Evolutionary conservation across 768 basidiomycete genomes (phyloP).

Genomic region (Pisolithus orientalis): DNA sequence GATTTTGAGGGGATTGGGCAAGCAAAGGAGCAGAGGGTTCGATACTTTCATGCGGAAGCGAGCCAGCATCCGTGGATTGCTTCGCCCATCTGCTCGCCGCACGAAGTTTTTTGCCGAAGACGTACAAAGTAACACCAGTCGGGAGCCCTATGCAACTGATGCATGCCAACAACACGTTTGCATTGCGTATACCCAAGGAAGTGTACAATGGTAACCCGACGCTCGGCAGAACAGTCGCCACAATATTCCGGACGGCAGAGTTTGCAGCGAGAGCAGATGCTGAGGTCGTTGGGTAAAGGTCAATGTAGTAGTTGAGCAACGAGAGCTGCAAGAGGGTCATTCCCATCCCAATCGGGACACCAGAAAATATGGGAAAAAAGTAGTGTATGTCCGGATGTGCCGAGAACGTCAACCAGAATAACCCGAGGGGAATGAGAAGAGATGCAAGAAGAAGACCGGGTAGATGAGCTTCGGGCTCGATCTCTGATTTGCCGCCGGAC

Average conservation of each 20-base stretch:
- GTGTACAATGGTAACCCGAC: constrained; percentile 13
- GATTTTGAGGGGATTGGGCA: constrained; percentile 1
- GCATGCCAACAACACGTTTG: no score
- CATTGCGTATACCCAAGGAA: no score
- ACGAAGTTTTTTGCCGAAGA: no score
- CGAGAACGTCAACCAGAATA: constrained; percentile 23
- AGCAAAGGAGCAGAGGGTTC: constrained; percentile 6
- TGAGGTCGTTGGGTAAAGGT: constrained; percentile 19
- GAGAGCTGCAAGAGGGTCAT: constrained; percentile 9
- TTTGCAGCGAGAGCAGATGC: constrained; percentile 21
- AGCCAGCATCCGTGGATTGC: not conserved
- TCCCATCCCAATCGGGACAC: not conserved
- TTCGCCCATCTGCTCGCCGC: no score
- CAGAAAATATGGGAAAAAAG: constrained; percentile 7
- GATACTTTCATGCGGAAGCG: not conserved
- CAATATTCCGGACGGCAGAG: constrained; percentile 14
- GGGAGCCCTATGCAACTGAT: no score
- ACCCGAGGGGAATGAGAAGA: constrained; percentile 15
- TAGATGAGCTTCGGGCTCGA: constrained; percentile 14
- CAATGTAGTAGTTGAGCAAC: constrained; percentile 20
- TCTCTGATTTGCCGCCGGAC: constrained; percentile 4
- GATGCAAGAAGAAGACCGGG: constrained; percentile 15
- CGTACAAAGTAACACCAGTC: no score
- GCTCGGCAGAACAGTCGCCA: constrained; percentile 2
- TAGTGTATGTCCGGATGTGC: constrained; percentile 16